phyloP scores from a whole-genome alignment of 305 asterid genomes.

The Fraxinus velutina region DNA sequence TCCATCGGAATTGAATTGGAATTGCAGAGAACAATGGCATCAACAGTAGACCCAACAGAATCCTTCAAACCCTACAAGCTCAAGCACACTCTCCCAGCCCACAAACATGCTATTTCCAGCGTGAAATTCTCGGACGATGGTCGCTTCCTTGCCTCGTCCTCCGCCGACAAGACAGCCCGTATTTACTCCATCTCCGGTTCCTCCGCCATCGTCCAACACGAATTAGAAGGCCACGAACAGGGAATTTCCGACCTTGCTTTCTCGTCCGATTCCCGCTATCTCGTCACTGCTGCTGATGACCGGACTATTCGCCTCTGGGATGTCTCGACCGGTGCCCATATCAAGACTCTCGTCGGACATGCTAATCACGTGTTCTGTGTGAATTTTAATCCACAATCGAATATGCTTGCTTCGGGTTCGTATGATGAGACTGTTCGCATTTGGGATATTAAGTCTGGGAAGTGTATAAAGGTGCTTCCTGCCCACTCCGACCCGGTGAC shows the following conservation, averaged over 20 bases:
- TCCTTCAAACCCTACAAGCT: neutral
- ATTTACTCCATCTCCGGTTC: neutral
- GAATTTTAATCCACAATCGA: neutral
- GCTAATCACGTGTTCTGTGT: neutral
- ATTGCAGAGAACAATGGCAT: neutral
- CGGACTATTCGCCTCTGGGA: neutral
- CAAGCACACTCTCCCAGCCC: neutral
- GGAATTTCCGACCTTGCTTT: neutral
- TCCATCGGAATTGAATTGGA: neutral
- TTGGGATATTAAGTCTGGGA: slow-evolving; percentile 95
- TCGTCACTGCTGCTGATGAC: neutral
- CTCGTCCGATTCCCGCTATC: neutral
- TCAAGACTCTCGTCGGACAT: neutral
- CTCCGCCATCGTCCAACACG: neutral
- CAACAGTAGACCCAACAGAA: neutral
- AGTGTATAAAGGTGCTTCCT: slow-evolving; percentile 84
- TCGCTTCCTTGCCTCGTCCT: neutral
- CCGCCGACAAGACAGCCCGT: neutral
- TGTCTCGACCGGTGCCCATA: neutral
- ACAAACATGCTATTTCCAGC: neutral
- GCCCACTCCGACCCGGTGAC: slow-evolving; percentile 98
- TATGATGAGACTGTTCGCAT: slow-evolving; percentile 74
- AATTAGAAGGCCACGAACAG: neutral
- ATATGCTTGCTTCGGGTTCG: slow-evolving; percentile 60
- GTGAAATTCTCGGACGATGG: neutral